A percentile compares a stretch with the other conserved stretches of the same genome.
Evolutionary conservation across 805 yeast genomes (phyloP).

Genomic region (Wickerhamiella alocasiicola): DNA sequence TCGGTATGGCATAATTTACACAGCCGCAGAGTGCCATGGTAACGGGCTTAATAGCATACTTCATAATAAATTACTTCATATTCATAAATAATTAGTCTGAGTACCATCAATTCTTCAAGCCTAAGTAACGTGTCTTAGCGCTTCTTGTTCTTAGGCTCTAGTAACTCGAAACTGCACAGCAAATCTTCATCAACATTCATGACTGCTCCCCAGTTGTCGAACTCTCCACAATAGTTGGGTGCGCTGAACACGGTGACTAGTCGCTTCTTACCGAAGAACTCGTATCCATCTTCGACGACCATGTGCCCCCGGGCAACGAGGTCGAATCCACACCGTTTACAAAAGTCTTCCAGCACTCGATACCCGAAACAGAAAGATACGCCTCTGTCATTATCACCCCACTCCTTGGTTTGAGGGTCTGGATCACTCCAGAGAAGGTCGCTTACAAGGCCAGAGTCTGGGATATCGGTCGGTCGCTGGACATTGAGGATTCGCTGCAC

Average conservation of each 20-base stretch:
- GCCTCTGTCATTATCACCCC: slow-evolving; percentile 82
- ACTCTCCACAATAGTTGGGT: slow-evolving; percentile 69
- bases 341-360: slow-evolving; percentile 63
- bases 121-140: too few relatives aligned
- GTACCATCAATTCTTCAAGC: too few relatives aligned
- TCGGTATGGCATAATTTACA: too few relatives aligned
- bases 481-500: slow-evolving; percentile 62
- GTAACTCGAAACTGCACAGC: slow-evolving; percentile 79
- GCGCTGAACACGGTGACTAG: slow-evolving; percentile 64
- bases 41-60: too few relatives aligned
- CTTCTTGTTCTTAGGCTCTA: slow-evolving; percentile 53
- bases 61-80: too few relatives aligned
- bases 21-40: too few relatives aligned
- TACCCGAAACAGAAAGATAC: slow-evolving; percentile 68
- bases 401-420: slow-evolving; percentile 64
- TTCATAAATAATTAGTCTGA: too few relatives aligned
- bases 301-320: slow-evolving; percentile 75
- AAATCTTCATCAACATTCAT: slow-evolving; percentile 90
- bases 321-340: slow-evolving; percentile 61
- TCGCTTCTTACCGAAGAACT: slow-evolving; percentile 56
- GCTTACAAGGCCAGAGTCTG: slow-evolving; percentile 64
- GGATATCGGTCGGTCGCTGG: slow-evolving; percentile 73
- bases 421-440: slow-evolving; percentile 81
- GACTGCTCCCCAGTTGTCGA: slow-evolving; percentile 93
- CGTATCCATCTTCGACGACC: slow-evolving; percentile 78